A percentile compares a stretch with the other conserved stretches of the same genome.
These are phyloP conservation scores for Coemansia sp. DNA, from an alignment of 192 early-diverging fungal genomes.

Conservation along the genomic window DNA sequence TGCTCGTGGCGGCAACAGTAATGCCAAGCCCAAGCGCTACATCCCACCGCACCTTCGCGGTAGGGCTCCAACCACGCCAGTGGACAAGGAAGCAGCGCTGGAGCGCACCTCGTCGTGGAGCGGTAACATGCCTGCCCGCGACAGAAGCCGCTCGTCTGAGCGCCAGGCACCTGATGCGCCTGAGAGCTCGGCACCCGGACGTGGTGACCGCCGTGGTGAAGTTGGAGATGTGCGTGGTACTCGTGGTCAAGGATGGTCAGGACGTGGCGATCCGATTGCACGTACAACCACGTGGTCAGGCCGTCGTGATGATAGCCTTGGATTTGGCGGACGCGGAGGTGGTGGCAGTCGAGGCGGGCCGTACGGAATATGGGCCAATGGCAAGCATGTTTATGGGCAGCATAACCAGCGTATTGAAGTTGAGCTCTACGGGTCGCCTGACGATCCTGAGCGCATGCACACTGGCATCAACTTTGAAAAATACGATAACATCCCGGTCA, in stretches of 20 bases:
- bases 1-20: slow-evolving; percentile 21
- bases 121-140: slow-evolving; percentile 45
- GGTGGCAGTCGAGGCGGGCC: slow-evolving; percentile 44
- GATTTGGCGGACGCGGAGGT: slow-evolving; percentile 24
- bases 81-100: slow-evolving; percentile 41
- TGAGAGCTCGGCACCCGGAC: slow-evolving; percentile 28
- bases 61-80: slow-evolving; percentile 50
- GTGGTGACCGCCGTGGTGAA: slow-evolving; percentile 46
- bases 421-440: slow-evolving; percentile 71
- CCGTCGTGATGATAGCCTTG: slow-evolving; percentile 40
- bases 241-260: slow-evolving; percentile 40
- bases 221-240: slow-evolving; percentile 44
- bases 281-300: slow-evolving; percentile 58
- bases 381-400: slow-evolving; percentile 75
- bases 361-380: slow-evolving; percentile 70
- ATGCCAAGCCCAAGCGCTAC: slow-evolving; percentile 54
- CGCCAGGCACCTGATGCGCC: slow-evolving; percentile 16
- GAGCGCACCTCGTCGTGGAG: slow-evolving; percentile 58
- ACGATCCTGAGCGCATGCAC: slow-evolving; percentile 74
- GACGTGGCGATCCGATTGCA: slow-evolving; percentile 37
- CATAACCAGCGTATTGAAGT: slow-evolving; percentile 76
- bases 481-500: slow-evolving; percentile 98
- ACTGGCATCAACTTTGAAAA: slow-evolving; percentile 99
- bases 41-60: slow-evolving; percentile 70
- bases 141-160: slow-evolving; percentile 45